Percentiles rank a stretch among this genome's conserved stretches.
These are phyloP conservation scores for Linnemannia zychae DNA, from an alignment of 192 early-diverging fungal genomes.

Conservation along the genomic window DNA sequence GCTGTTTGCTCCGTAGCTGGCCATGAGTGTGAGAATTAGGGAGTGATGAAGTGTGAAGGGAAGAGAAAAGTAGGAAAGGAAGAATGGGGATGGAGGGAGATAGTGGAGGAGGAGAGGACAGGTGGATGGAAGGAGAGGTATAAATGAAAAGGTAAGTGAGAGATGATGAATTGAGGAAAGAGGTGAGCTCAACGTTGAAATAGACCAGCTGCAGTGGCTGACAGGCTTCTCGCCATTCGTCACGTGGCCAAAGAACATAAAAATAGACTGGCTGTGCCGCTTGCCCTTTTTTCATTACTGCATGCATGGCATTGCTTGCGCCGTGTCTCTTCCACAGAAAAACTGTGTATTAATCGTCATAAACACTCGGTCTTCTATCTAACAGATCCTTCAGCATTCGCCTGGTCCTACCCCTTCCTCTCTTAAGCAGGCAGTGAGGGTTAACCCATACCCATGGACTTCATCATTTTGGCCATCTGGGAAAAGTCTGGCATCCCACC, in stretches of 20 bases:
- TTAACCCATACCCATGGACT: slow-evolving; percentile 70
- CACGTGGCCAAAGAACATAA: neutral
- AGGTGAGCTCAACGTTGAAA: neutral
- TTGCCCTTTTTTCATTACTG: neutral
- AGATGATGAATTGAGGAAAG: neutral
- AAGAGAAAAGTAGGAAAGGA: neutral
- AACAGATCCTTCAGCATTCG: neutral
- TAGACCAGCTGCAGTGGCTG: neutral
- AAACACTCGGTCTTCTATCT: neutral
- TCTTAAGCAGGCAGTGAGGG: neutral
- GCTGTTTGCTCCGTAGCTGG: slow-evolving; percentile 24
- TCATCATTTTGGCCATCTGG: slow-evolving; percentile 84
- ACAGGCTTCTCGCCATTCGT: neutral
- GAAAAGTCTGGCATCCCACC: slow-evolving; percentile 74
- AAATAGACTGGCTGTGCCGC: slow-evolving; percentile 18
- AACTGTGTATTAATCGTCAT: neutral
- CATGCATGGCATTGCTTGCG: neutral
- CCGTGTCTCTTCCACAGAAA: neutral
- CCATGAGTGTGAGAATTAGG: slow-evolving; percentile 14
- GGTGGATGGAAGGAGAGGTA: neutral
- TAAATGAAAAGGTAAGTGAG: neutral
- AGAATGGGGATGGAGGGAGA: neutral
- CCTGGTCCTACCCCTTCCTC: neutral
- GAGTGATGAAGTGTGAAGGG: neutral
- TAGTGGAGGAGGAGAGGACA: neutral